Percentiles rank a stretch among this genome's conserved stretches.
These are phyloP conservation scores for Globisporangium cederbergense DNA, from an alignment of 352 stramenopile species.

Conservation along the genomic window DNA sequence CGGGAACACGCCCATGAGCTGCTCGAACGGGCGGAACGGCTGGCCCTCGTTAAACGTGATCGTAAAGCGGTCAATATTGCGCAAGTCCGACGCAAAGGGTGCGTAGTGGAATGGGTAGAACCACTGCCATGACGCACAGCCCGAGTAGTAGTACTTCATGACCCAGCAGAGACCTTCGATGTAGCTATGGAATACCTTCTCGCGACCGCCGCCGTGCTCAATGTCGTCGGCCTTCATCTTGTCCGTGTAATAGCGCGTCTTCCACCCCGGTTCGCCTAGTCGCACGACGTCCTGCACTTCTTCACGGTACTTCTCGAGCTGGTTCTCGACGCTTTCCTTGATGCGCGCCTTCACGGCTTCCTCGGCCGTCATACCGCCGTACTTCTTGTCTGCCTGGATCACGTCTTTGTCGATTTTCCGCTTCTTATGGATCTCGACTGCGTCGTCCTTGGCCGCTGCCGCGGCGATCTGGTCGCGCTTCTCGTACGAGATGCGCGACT, in stretches of 20 bases:
- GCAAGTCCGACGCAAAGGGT: slow-evolving; percentile 91
- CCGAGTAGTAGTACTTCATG: slow-evolving; percentile 99
- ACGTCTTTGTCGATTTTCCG: slow-evolving; percentile 57
- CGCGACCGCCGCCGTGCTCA: slow-evolving; percentile 78
- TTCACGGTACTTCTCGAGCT: slow-evolving; percentile 79
- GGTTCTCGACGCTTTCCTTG: slow-evolving; percentile 69
- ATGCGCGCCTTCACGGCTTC: slow-evolving; percentile 80
- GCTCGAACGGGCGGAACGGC: slow-evolving; percentile 97
- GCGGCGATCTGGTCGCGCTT: slow-evolving; percentile 73
- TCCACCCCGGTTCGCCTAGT: slow-evolving; percentile 96
- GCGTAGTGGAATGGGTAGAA: slow-evolving; percentile 99
- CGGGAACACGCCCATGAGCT: slow-evolving; percentile 98
- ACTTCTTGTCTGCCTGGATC: slow-evolving; percentile 71
- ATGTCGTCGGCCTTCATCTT: slow-evolving; percentile 87
- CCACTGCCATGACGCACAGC: slow-evolving; percentile 98
- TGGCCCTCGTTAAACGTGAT: slow-evolving; percentile 94
- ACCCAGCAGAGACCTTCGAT: slow-evolving; percentile 99
- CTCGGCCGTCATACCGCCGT: slow-evolving; percentile 53
- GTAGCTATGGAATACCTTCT: slow-evolving; percentile 93
- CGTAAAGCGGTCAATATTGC: slow-evolving; percentile 82
- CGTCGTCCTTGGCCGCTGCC: slow-evolving; percentile 54
- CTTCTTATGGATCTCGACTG: slow-evolving; percentile 80
- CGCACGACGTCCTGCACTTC: slow-evolving; percentile 92
- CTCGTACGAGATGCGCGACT: slow-evolving; percentile 61
- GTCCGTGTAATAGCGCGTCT: slow-evolving; percentile 90